Evolutionary conservation across 768 basidiomycete genomes (phyloP), one percentile per base, ranked within the genome.

Genomic region (Suillus luteus): DNA sequence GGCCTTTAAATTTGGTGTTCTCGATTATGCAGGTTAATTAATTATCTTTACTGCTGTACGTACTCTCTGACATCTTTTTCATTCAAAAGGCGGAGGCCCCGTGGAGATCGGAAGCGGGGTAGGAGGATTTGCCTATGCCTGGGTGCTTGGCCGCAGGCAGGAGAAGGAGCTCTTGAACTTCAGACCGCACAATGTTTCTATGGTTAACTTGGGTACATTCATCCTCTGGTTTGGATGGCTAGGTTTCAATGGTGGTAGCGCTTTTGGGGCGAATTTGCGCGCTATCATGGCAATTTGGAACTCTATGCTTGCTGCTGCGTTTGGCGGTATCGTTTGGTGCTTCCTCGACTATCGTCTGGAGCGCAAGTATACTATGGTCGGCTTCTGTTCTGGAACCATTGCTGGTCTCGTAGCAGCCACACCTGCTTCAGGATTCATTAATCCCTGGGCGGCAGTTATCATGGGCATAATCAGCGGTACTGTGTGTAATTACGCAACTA

Each of bases 161-260:
- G 87, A 90, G 67, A 83, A 83, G 52, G 88, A 92, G 68, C 75
- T 91, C 10, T 72, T 86, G 64, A 91, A 91, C 73, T 95, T 94
- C 79, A 84, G 92, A 65, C 93, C 94, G 9, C 92, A 96, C 77
- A 93, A 94, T 73, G 92, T 94, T 24, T 87, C 90, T 38, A 79
- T 91, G 73, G 91, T 95, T 69, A 85, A 85, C 67, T 83, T 95
- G 62, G 93, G 94, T 67, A 95, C 91, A 10, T 90, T 88, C 68
- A 83, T 95, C 66, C 86, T 94, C 61, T 94, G 90, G 91, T 90
- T 95, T 72, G 92, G 93, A 31, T 93, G 88, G 87, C 77, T 89
- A 62, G 92, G 90, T n/a, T 94, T 95, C 82, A 96, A 95, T 77
- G 94, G 91, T 55, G 94, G 94, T 31, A 91, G 89, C 62, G 91